These are phyloP conservation scores for Pythium folliculosum DNA, from an alignment of 352 stramenopile genomes.

Conservation along the genomic window DNA sequence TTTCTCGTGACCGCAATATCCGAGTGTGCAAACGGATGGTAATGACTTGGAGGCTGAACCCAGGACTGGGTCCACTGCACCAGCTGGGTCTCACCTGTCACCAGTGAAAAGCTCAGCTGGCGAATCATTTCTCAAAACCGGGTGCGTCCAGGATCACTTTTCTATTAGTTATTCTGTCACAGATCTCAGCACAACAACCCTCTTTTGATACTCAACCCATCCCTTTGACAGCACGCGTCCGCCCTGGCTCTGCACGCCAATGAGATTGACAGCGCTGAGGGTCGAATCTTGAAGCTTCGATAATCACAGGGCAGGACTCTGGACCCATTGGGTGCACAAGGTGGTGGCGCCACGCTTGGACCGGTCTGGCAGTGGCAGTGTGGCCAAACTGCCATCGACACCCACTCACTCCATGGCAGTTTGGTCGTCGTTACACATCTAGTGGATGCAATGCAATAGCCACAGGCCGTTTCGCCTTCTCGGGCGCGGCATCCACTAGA, in stretches of 20 bases:
- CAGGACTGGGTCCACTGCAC: not conserved
- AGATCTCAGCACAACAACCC: not conserved
- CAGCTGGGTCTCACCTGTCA: not conserved
- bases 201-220: not conserved
- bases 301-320: not conserved
- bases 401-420: not conserved
- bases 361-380: not conserved
- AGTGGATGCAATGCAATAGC: not conserved
- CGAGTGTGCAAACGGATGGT: too few species aligned
- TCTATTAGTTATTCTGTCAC: not conserved
- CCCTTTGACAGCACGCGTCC: not conserved
- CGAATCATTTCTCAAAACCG: not conserved
- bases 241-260: not conserved
- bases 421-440: not conserved
- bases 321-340: not conserved
- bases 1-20: not conserved
- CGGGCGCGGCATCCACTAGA: too few species aligned
- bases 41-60: not conserved
- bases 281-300: slow-evolving; percentile 1
- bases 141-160: not conserved
- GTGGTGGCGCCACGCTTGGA: not conserved
- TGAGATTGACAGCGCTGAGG: not conserved
- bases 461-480: too few species aligned
- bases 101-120: not conserved
- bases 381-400: not conserved